These are phyloP conservation scores for Ogataea neopini DNA, from an alignment of 805 yeast species.

Conservation along the genomic window DNA sequence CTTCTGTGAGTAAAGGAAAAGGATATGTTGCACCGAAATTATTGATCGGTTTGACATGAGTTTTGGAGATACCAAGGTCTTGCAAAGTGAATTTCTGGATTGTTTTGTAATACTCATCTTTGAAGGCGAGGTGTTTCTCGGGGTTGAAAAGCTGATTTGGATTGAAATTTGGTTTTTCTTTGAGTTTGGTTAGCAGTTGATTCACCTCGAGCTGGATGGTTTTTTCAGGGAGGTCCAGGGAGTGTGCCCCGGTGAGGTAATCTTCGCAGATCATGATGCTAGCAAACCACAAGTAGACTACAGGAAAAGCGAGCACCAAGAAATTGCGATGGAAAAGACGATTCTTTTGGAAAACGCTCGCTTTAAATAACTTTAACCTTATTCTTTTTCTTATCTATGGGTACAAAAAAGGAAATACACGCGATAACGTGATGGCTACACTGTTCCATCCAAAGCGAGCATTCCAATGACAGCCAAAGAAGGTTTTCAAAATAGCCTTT, in stretches of 20 bases:
- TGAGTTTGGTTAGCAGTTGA: conserved; percentile 18
- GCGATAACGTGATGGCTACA: too few species aligned
- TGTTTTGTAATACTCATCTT: conserved; percentile 38
- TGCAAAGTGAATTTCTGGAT: conserved; percentile 40
- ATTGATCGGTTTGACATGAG: conserved; percentile 36
- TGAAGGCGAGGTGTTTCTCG: conserved; percentile 38
- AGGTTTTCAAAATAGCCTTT: too few species aligned
- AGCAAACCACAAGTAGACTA: too few species aligned
- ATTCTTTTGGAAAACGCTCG: neutral
- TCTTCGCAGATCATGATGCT: conserved; percentile 23
- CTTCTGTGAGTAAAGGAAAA: conserved; percentile 58
- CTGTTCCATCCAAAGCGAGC: too few species aligned
- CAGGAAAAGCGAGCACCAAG: too few species aligned
- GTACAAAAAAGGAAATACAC: conserved; percentile 3
- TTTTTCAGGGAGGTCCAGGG: conserved; percentile 28
- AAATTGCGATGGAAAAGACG: too few species aligned
- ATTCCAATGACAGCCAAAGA: too few species aligned
- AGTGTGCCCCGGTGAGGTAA: conserved; percentile 25
- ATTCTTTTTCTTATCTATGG: neutral
- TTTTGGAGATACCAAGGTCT: conserved; percentile 39
- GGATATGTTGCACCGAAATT: conserved; percentile 52
- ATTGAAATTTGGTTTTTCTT: conserved; percentile 16
- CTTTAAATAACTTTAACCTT: neutral
- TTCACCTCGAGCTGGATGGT: conserved; percentile 30
- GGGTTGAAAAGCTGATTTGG: conserved; percentile 39